Conservation (phyloP, 2,329 filamentous ascomycete species). For the Penicillium sp. region DNA sequence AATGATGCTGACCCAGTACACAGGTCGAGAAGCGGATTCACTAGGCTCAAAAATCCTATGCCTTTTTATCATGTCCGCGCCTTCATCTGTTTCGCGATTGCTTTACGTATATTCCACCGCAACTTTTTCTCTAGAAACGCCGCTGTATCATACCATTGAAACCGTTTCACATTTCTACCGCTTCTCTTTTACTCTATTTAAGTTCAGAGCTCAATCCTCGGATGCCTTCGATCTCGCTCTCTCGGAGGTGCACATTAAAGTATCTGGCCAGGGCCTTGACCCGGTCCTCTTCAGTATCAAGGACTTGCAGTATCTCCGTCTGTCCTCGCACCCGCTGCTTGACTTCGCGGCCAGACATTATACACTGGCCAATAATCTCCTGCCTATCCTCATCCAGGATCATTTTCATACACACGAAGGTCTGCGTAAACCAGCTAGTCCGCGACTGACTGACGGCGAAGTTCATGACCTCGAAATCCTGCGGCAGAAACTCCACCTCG, state of each 20-base stretch:
- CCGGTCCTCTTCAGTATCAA: conserved; percentile 51
- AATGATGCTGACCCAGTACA: conserved; percentile 18
- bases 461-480: conserved; percentile 60
- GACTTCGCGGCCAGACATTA: conserved; percentile 49
- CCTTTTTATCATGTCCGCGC: conserved; percentile 21
- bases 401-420: conserved; percentile 52
- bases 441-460: conserved; percentile 50
- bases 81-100: conserved; percentile 15
- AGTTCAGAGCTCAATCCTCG: conserved; percentile 49
- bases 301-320: conserved; percentile 46
- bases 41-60: conserved; percentile 28
- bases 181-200: conserved; percentile 13
- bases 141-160: conserved; percentile 22
- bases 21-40: conserved; percentile 41
- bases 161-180: not conserved
- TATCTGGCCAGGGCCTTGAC: conserved; percentile 48
- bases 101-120: conserved; percentile 24
- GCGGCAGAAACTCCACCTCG: conserved; percentile 57
- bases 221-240: conserved; percentile 50
- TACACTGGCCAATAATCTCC: conserved; percentile 50
- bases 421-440: conserved; percentile 52
- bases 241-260: conserved; percentile 51
- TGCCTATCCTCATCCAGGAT: conserved; percentile 46
- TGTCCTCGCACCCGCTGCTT: conserved; percentile 52
- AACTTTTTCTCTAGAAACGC: conserved; percentile 19